phyloP scores from a whole-genome alignment of 495 filamentous ascomycete species.

The Aspergillus olivimuriae region DNA sequence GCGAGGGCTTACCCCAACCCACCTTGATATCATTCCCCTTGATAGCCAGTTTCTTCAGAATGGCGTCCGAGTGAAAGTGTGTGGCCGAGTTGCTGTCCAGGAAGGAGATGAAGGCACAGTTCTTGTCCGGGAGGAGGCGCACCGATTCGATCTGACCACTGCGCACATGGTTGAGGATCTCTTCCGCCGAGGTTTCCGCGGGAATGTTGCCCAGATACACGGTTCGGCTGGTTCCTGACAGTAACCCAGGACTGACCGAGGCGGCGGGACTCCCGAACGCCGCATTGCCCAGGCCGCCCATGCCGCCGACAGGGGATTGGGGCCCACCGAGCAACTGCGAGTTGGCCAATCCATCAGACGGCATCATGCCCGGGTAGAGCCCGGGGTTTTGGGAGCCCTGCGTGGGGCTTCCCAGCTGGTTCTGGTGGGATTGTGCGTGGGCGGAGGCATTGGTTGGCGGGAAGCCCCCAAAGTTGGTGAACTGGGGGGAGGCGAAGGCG shows the following conservation, averaged over 20 bases:
- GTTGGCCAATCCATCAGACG: slow-evolving; percentile 65
- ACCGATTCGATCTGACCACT: slow-evolving; percentile 99
- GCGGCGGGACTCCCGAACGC: slow-evolving; percentile 57
- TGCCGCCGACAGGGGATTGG: slow-evolving; percentile 78
- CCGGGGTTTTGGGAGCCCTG: slow-evolving; percentile 64
- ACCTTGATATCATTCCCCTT: slow-evolving; percentile 99
- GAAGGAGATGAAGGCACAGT: slow-evolving; percentile 99
- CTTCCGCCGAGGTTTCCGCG: slow-evolving; percentile 94
- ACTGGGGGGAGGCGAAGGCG: slow-evolving; percentile 84
- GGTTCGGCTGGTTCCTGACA: slow-evolving; percentile 88
- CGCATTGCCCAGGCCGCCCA: slow-evolving; percentile 52
- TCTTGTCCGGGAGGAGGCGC: slow-evolving; percentile 93
- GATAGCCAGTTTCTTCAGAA: slow-evolving; percentile 97
- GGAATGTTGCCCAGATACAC: slow-evolving; percentile 98
- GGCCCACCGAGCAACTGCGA: slow-evolving; percentile 69
- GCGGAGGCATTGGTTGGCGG: slow-evolving; percentile 58
- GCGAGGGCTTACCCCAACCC: slow-evolving; percentile 97
- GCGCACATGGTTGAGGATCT: slow-evolving; percentile 93
- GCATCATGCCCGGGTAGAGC: slow-evolving; percentile 70
- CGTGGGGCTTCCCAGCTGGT: slow-evolving; percentile 50
- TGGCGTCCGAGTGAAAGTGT: slow-evolving; percentile 98
- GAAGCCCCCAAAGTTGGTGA: slow-evolving; percentile 75
- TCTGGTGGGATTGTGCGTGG: slow-evolving; percentile 50
- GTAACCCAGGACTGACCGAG: slow-evolving; percentile 69
- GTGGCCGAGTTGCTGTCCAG: slow-evolving; percentile 93